Evolutionary conservation across 2,329 filamentous ascomycete species (phyloP), one percentile per base, ranked within the genome.

Genomic region (Hymenotorrendiella dingleyae): DNA sequence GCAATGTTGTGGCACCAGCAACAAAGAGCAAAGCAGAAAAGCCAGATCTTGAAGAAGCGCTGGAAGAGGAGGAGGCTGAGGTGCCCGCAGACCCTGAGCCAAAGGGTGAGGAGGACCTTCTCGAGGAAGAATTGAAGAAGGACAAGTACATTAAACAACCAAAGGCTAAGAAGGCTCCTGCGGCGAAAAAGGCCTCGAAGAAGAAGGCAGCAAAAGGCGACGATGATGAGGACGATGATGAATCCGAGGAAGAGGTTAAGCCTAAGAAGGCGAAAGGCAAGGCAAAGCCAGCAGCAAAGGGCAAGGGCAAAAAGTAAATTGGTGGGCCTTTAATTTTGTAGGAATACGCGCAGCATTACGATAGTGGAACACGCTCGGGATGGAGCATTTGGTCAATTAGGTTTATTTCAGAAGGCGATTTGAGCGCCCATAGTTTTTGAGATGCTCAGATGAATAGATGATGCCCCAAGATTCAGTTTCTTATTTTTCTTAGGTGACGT

Each of bases 101-200:
- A 3, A 75, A 67, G 2, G 77, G 80, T 30, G 78, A 73, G 1
- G 82, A 82, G 0, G 84, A 86, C 4, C 83, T 86, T 0, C 83
- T 87, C 10, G 85, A 89, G 40, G 68, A 81, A n/a, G 88, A 94
- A 61, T 64, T 97, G 39, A 88, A 84, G 59, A 94, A 91, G 61
- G 93, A 98, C 66, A 97, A 96, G 65, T 96, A 94, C 59, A 90
- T 97, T 62, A 94, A 93, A 64, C 76, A 84, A 60, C 87, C 91
- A 10, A 96, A 95, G 72, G 80, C 78, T 51, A 88, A 82, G 64
- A 73, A 70, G 45, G n/a, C n/a, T n/a, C 64, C 66, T 22, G 67
- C 53, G 37, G 61, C 65, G 4, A 79, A 78, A 58, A 76, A 78
- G 61, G 69, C 70, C 1, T 54, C 59, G 28, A 65, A 66, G 52